Evolutionary conservation across 2,329 filamentous ascomycete species (phyloP).

Genomic region (Claviceps pazoutovae): DNA sequence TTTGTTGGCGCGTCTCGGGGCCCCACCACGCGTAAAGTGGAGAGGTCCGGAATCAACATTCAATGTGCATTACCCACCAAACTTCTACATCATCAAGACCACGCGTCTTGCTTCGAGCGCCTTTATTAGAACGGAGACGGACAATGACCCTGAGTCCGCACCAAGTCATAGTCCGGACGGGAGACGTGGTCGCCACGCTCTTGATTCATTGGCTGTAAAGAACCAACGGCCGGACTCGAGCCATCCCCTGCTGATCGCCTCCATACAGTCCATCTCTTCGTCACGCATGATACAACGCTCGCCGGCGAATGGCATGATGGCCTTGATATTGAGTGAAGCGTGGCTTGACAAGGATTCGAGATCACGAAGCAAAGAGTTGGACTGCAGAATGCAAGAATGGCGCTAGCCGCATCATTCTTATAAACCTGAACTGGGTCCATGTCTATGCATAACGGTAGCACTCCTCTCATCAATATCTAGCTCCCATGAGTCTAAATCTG

Average conservation of each 20-base stretch:
- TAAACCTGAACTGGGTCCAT: background rate
- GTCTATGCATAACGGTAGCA: background rate
- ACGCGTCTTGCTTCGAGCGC: too few relatives aligned
- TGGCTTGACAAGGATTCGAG: too few relatives aligned
- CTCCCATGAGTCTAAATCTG: too few relatives aligned
- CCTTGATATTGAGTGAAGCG: slow-evolving; percentile 11
- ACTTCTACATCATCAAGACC: too few relatives aligned
- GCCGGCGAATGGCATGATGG: background rate
- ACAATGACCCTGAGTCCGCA: too few relatives aligned
- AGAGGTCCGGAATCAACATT: background rate
- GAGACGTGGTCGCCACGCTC: too few relatives aligned
- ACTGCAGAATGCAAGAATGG: background rate
- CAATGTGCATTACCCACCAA: background rate
- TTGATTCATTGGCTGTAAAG: too few relatives aligned
- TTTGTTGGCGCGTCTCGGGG: slow-evolving; percentile 1
- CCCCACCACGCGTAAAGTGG: slow-evolving; percentile 1
- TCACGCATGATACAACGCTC: background rate
- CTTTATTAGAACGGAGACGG: too few relatives aligned
- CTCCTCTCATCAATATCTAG: background rate
- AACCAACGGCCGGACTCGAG: background rate
- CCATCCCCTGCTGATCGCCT: too few relatives aligned
- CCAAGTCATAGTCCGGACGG: too few relatives aligned
- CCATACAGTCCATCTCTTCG: too few relatives aligned
- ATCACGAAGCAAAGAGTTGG: too few relatives aligned
- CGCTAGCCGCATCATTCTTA: background rate